Evolutionary conservation across 2,329 filamentous ascomycete species (phyloP).

Genomic region (Exophiala alcalophila): DNA sequence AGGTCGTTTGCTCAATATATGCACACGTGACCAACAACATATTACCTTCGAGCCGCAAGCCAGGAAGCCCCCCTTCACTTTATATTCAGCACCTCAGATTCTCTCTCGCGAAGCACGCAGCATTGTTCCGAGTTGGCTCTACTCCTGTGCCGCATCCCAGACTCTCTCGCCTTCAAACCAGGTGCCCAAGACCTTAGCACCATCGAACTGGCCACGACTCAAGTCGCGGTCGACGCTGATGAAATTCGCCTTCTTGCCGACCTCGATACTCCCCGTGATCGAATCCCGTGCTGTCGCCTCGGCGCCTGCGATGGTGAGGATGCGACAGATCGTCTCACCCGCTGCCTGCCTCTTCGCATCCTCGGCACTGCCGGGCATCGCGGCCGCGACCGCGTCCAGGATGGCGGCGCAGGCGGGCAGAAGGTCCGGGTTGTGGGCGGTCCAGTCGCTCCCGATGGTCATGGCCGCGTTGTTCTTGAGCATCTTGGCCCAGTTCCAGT

Average conservation of each 20-base stretch:
- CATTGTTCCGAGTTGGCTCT: too few species aligned
- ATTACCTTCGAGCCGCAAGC: too few species aligned
- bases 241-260: conserved; percentile 37
- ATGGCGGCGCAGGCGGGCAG: conserved; percentile 7
- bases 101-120: too few species aligned
- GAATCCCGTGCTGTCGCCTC: conserved; percentile 32
- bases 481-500: conserved; percentile 34
- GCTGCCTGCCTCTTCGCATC: conserved; percentile 4
- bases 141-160: conserved; percentile 6
- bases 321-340: conserved; percentile 20
- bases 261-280: conserved; percentile 33
- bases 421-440: conserved; percentile 8
- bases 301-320: conserved; percentile 34
- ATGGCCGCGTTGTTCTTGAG: conserved; percentile 31
- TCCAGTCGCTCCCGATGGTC: conserved; percentile 35
- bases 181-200: conserved; percentile 33
- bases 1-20: too few species aligned
- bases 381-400: conserved; percentile 3
- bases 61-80: too few species aligned
- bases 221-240: conserved; percentile 34
- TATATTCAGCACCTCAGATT: too few species aligned
- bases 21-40: too few species aligned
- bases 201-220: conserved; percentile 32
- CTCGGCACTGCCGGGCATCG: neutral
- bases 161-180: conserved; percentile 32